A percentile compares a stretch with the other conserved stretches of the same genome.
Evolutionary conservation across 306 rosid genomes (phyloP).

Genomic region (Sesbania bispinosa): DNA sequence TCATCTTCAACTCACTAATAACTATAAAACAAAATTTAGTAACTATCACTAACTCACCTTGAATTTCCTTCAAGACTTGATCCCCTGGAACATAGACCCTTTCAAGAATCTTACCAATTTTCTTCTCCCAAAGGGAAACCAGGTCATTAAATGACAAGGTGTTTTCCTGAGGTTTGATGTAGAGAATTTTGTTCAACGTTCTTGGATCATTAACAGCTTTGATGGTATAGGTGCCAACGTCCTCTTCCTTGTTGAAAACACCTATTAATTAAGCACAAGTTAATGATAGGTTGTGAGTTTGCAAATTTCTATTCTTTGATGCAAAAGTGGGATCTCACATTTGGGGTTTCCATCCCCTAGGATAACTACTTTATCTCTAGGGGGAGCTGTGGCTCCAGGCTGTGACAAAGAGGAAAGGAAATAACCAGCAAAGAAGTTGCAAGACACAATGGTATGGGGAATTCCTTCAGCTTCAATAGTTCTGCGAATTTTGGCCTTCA

Average conservation of each 20-base stretch:
- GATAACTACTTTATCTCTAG: constrained; percentile 34
- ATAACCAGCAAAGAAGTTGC: constrained; percentile 29
- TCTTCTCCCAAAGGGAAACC: constrained; percentile 43
- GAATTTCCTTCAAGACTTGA: constrained; percentile 21
- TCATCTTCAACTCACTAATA: not conserved
- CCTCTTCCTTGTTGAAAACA: constrained; percentile 42
- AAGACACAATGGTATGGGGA: constrained; percentile 19
- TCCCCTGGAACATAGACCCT: constrained; percentile 21
- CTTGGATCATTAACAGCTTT: constrained; percentile 40
- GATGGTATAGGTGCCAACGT: constrained; percentile 32
- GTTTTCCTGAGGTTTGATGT: constrained; percentile 33
- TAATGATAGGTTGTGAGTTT: too few relatives aligned
- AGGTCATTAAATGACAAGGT: constrained; percentile 35
- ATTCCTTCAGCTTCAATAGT: constrained; percentile 34
- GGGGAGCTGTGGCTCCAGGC: constrained; percentile 21
- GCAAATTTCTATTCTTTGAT: too few relatives aligned
- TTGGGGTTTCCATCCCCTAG: constrained; percentile 39
- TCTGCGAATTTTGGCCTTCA: constrained; percentile 20
- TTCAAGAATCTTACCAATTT: constrained; percentile 38
- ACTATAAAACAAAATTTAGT: too few relatives aligned
- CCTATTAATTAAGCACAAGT: not conserved
- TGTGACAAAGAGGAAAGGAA: constrained; percentile 26
- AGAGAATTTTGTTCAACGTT: constrained; percentile 41
- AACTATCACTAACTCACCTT: not conserved
- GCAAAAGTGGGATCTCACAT: not conserved